Base-by-base conservation (phyloP, 164 flowering plant genomes). In the Aristolochia contorta region DNA sequence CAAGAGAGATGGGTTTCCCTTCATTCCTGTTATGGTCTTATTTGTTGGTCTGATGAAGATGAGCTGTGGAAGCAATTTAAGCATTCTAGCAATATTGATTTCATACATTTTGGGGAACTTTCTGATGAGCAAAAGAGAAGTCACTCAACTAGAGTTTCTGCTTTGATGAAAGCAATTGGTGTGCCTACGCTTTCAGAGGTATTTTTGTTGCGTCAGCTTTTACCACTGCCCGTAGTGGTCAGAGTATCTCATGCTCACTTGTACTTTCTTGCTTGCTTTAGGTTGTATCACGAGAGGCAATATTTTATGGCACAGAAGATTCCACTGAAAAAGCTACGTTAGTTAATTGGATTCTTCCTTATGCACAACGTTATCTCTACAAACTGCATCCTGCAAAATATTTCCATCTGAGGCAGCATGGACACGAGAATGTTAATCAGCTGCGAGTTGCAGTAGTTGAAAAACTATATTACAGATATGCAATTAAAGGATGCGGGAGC, bases 1-100 rank as follows among this genome's bases (percentile, higher is more conserved):
- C 79, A 63, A 62, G 89, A 91, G 77, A 84, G 75, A 75, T 94
- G 99, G 99, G 94, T 86, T 62, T 94, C 97, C 22, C 72, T 89
- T 10, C 89, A 94, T 63, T 75, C 85, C 25, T 77, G 85, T 6
- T 85, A 74, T 82, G 96, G 96, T 52, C 68, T 89, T 47, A 72
- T 88, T 1, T 94, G 99, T 74, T 94, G 96, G 96, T 79, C 78
- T 71, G 95, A 91, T 76, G 86, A 91, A 64, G 78, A 83, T 58
- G 71, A 77, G 15, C 74, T 94, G 54, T 69, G 57, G 69, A 75
- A 76, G 74, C 84, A 84, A 74, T 91, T 88, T 66, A 80, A 74
- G 73, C 67, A 85, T 67, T 59, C 65, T 14, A 82, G 73, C 41
- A 69, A 71, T 50, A 64, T 94, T 52, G 75, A 85, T 64, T 82